Evolutionary conservation across 352 stramenopile species (phyloP), one percentile per base, ranked within the genome.

Genomic region (Pythium phragmiticola): DNA sequence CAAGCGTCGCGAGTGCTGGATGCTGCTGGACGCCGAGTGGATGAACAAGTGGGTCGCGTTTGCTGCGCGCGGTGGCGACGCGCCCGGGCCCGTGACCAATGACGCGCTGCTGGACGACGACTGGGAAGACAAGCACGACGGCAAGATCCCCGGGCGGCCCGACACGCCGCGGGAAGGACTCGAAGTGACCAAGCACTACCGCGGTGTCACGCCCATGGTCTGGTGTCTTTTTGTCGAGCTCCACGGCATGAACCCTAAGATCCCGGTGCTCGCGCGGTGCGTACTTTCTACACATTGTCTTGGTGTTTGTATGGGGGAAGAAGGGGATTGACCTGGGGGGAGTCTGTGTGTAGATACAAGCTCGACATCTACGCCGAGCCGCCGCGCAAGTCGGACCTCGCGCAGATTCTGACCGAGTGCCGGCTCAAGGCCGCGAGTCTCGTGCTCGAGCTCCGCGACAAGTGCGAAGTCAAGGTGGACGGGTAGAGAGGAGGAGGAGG

Each of bases 171-270:
- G 75, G 13, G 30, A 70, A 13, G 75, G 61, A 0, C 72, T 92
- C 0, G 60, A 73, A 60, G 54, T 85, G 43, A 70, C 63, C 14
- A 84, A 76, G 51, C 69, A 92, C 68, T 92, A 84, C 42, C 81
- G 81, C 8, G 80, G 80, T 52, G 82, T 92, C n/a, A 73, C 82
- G 2, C 81, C 84, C n/a, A 85, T 91, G 71, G 75, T 92, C 34
- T 92, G 80, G 80, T 82, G 78, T 51, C 60, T 92, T 19, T 68
- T 92, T 16, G 55, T 66, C 21, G 80, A 86, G 62, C 70, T 92
- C 16, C 78, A 92, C 41, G 82, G 84, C n/a, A 39, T 60, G 51
- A 21, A 74, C 66, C 53, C 66, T 76, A 12, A 63, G 53, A 63
- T 83, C 33, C 78, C 78, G 19, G 30, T 74, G 4, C 65, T 89